Evolutionary conservation across 495 filamentous ascomycete genomes (phyloP).

Genomic region (Lentithecium fluviatile): DNA sequence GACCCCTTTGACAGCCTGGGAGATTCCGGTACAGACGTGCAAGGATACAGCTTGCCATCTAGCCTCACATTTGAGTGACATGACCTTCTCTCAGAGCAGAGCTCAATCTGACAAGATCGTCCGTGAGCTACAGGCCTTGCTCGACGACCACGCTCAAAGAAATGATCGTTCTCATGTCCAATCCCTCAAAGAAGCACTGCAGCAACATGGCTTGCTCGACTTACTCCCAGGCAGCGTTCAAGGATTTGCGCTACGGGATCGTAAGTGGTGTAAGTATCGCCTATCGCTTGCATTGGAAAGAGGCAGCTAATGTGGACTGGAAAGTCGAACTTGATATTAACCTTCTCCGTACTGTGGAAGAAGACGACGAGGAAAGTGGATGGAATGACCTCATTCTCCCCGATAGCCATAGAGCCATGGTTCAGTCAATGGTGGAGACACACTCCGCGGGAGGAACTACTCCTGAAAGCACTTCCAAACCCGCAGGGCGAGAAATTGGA

Average conservation of each 20-base stretch:
- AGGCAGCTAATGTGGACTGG: not conserved
- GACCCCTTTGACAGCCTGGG: not conserved
- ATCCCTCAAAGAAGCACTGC: not conserved
- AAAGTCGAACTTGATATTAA: not conserved
- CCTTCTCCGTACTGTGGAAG: not conserved
- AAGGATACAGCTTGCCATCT: not conserved
- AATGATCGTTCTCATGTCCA: not conserved
- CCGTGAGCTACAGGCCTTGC: not conserved
- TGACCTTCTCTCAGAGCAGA: not conserved
- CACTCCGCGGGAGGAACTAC: constrained; percentile 3
- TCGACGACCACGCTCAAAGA: not conserved
- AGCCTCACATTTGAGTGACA: not conserved
- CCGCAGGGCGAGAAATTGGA: constrained; percentile 4
- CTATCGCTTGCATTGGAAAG: not conserved
- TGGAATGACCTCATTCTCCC: constrained; percentile 23
- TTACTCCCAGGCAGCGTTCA: not conserved
- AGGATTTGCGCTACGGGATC: not conserved
- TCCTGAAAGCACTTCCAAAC: not conserved
- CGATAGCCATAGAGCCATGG: constrained; percentile 18
- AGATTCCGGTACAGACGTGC: not conserved
- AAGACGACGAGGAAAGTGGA: not conserved
- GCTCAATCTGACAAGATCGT: not conserved
- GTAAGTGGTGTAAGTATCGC: not conserved
- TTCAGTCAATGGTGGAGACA: constrained; percentile 23
- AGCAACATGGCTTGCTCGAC: not conserved